These are phyloP conservation scores for Craspedostauros australis DNA, from an alignment of 108 stramenopile species.

Conservation along the genomic window DNA sequence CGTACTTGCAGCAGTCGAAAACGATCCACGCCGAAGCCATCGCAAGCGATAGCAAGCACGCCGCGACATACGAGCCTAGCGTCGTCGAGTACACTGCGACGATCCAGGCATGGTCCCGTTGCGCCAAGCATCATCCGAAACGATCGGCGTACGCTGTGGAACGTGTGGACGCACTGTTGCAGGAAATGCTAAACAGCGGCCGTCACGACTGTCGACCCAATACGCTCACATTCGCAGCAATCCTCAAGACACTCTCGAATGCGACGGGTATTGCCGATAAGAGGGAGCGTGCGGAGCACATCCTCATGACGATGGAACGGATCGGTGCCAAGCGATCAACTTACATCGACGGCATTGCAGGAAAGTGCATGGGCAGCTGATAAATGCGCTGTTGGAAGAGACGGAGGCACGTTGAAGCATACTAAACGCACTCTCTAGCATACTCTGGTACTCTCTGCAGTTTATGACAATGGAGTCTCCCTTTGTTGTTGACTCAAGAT, in stretches of 20 bases:
- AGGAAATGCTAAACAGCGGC: conserved; percentile 13
- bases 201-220: conserved; percentile 9
- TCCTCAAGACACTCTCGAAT: conserved; percentile 8
- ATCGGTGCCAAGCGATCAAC: conserved; percentile 5
- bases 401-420: too few species aligned
- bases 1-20: conserved; percentile 14
- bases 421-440: too few species aligned
- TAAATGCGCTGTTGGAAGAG: too few species aligned
- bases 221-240: conserved; percentile 16
- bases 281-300: conserved; percentile 8
- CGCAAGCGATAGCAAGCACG: not conserved
- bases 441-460: too few species aligned
- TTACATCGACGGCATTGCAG: conserved; percentile 11
- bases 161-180: conserved; percentile 9
- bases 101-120: conserved; percentile 21
- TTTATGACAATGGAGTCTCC: too few species aligned
- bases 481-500: too few species aligned
- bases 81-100: conserved; percentile 27
- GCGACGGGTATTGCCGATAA: conserved; percentile 19
- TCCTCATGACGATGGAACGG: conserved; percentile 9
- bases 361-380: too few species aligned
- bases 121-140: conserved; percentile 6
- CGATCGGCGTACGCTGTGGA: conserved; percentile 16
- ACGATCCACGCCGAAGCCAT: not conserved
- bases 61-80: conserved; percentile 1